Base-by-base conservation (phyloP, 2,329 filamentous ascomycete species). In the Epichloe baconii region DNA sequence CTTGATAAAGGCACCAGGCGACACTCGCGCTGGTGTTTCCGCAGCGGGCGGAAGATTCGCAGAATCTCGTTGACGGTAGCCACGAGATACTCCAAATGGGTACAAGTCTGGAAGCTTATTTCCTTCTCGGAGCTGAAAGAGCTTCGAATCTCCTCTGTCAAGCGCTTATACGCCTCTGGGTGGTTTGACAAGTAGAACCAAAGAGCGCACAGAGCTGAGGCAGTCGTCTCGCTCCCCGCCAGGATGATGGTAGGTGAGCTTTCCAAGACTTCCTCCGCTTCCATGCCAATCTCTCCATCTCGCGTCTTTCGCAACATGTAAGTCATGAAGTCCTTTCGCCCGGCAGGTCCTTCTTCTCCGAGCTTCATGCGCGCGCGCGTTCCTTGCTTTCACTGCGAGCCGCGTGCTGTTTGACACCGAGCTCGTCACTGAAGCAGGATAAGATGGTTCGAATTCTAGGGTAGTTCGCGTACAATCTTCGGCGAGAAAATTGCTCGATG, bases 11-110 rank as follows among this genome's bases (percentile, higher is more conserved):
- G 61, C 63, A 3, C 70, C 69, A 66, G 23, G 56, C 47, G 55
- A 66, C 3, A 54, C 11, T 19, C 60, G 49, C 50, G 11, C 66
- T 56, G 19, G 65, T 53, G 19, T 62, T 54, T 59, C 69, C 43
- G 57, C 52, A 2, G 56, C 56, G 1, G 59, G 60, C 10, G 70
- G 48, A 69, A 73, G 11, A 71, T 54, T 12, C 74, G 62, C 31
- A 76, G 58, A 3, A 59, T 61, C 58, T 76, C 73, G 0, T 73
- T 62, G 11, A 75, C 54, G 34, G 61, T 64, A 2, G 71, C 71
- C 14, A 64, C 57, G 36, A 74, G 71, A 50, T 71, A 64, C n/a
- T 62, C 56, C 15, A 62, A 40, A 1, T 43, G 56, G 46, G 41
- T 61, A 53, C 52, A 62, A 58, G 49, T 68, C 58, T 31, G 55